phyloP scores from a whole-genome alignment of 108 stramenopile genomes.

The Mayamaea pseudoterrestris region DNA sequence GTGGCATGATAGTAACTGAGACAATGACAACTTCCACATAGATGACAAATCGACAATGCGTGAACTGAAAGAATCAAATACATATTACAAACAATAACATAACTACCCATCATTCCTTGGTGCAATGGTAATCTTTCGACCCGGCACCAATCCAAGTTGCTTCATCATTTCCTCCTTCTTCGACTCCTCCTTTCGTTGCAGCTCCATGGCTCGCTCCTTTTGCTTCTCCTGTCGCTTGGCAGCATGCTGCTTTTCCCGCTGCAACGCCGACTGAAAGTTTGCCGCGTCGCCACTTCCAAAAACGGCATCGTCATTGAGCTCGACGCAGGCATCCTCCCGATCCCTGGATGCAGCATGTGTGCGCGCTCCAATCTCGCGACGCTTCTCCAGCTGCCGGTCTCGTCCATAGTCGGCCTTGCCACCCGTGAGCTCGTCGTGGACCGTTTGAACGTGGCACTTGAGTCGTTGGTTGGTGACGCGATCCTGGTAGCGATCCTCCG shows the following conservation, averaged over 20 bases:
- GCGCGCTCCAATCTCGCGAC: slow-evolving; percentile 25
- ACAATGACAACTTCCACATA: no score
- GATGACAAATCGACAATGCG: no score
- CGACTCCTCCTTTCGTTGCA: slow-evolving; percentile 50
- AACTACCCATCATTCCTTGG: slow-evolving; percentile 19
- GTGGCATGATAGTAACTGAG: no score
- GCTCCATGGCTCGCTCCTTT: slow-evolving; percentile 21
- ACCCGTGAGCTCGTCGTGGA: slow-evolving; percentile 39
- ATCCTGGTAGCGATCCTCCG: slow-evolving; percentile 17
- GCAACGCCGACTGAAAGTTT: slow-evolving; percentile 34
- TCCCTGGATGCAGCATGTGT: slow-evolving; percentile 44
- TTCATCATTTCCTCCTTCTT: slow-evolving; percentile 52
- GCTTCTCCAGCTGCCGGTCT: slow-evolving; percentile 50
- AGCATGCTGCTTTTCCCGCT: slow-evolving; percentile 18
- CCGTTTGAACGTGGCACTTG: slow-evolving; percentile 23
- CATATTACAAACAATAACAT: neutral
- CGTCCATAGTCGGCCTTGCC: slow-evolving; percentile 29
- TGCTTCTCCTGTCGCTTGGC: slow-evolving; percentile 25
- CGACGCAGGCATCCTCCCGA: slow-evolving; percentile 30
- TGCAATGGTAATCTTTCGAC: slow-evolving; percentile 53
- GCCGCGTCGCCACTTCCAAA: slow-evolving; percentile 28
- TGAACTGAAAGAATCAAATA: no score
- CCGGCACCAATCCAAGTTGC: slow-evolving; percentile 50
- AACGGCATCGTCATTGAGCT: slow-evolving; percentile 41
- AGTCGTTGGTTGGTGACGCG: slow-evolving; percentile 31